Evolutionary conservation across 106 monocot species (phyloP).

Genomic region (Triglochin maritima): DNA sequence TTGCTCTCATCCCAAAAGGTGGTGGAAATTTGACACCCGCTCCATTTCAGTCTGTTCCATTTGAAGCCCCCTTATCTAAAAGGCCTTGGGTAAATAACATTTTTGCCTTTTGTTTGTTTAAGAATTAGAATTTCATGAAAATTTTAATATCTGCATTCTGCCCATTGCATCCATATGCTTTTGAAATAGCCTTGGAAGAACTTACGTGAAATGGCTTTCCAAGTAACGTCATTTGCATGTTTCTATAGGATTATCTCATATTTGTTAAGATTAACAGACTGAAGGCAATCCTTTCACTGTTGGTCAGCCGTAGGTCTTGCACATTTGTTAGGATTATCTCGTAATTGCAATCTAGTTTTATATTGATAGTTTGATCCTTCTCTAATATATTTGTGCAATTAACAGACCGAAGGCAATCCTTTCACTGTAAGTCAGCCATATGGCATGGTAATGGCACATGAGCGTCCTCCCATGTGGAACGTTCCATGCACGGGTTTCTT

Average conservation of each 20-base stretch:
- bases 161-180: too few species aligned
- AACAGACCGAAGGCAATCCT: neutral
- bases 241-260: neutral
- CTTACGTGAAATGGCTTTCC: too few species aligned
- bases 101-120: neutral
- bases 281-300: neutral
- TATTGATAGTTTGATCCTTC: neutral
- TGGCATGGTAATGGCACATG: conserved; percentile 6
- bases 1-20: conserved; percentile 12
- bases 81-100: conserved; percentile 14
- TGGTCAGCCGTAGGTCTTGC: neutral
- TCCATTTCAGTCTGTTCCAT: conserved; percentile 14
- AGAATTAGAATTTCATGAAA: neutral
- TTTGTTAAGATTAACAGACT: neutral
- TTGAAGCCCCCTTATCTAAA: conserved; percentile 15
- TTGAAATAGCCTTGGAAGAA: too few species aligned
- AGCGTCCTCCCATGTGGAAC: conserved; percentile 15
- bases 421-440: conserved; percentile 3
- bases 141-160: neutral
- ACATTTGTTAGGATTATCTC: too few species aligned
- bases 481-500: conserved; percentile 20
- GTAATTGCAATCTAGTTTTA: neutral
- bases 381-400: too few species aligned
- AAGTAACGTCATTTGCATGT: neutral
- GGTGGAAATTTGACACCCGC: conserved; percentile 18